Percentiles rank a stretch among this genome's conserved stretches.
phyloP scores from a whole-genome alignment of 257 asterid genomes.

The Hygrophila difformis region DNA sequence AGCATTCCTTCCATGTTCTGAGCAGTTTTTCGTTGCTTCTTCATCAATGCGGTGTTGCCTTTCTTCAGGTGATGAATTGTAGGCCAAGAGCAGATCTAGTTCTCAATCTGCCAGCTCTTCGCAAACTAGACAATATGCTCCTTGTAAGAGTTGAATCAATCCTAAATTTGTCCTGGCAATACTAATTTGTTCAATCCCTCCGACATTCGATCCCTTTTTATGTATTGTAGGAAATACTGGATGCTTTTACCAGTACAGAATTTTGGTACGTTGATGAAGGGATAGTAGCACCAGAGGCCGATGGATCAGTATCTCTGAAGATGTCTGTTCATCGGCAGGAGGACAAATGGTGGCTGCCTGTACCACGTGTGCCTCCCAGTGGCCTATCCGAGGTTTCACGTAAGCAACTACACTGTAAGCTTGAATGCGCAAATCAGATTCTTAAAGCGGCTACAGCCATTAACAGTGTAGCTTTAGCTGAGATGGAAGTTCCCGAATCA shows the following conservation, averaged over 20 bases:
- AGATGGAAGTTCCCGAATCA: slow-evolving; percentile 92
- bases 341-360: slow-evolving; percentile 98
- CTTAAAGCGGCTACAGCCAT: slow-evolving; percentile 87
- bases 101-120: slow-evolving; percentile 86
- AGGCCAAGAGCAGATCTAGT: slow-evolving; percentile 64
- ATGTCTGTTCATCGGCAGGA: slow-evolving; percentile 63
- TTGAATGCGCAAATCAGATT: slow-evolving; percentile 82
- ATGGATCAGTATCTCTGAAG: slow-evolving; percentile 55
- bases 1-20: neutral
- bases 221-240: slow-evolving; percentile 60
- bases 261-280: slow-evolving; percentile 98
- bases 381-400: slow-evolving; percentile 67
- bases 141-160: slow-evolving; percentile 44
- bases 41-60: neutral
- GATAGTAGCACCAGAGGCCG: slow-evolving; percentile 46
- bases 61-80: slow-evolving; percentile 73
- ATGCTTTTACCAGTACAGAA: slow-evolving; percentile 63
- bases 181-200: neutral
- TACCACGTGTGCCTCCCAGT: slow-evolving; percentile 73
- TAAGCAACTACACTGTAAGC: slow-evolving; percentile 49
- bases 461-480: slow-evolving; percentile 60
- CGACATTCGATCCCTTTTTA: neutral
- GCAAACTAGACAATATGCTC: slow-evolving; percentile 84
- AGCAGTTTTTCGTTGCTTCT: neutral
- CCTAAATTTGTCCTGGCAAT: neutral